These are phyloP conservation scores for Fusarium neocosmosporiellum DNA, from an alignment of 2,329 filamentous ascomycete genomes.

Conservation along the genomic window DNA sequence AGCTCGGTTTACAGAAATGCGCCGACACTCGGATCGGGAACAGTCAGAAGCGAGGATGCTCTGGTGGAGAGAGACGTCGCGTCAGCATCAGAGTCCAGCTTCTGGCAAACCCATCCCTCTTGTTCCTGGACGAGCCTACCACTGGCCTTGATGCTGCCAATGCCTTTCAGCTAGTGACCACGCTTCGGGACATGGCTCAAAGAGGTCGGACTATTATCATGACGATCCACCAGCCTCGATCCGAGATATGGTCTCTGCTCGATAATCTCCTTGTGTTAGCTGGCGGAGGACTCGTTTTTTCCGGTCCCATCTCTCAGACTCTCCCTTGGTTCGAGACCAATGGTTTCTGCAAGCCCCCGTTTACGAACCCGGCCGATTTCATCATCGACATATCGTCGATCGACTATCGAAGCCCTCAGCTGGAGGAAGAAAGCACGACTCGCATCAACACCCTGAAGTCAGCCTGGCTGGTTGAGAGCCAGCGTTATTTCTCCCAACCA, in stretches of 20 bases:
- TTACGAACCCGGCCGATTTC: constrained; percentile 83
- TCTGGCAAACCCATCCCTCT: constrained; percentile 78
- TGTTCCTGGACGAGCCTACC: constrained; percentile 84
- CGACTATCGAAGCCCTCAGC: constrained; percentile 75
- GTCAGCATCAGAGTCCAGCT: constrained; percentile 83
- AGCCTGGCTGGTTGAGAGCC: constrained; percentile 60
- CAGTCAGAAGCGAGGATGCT: constrained; percentile 77
- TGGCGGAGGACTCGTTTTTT: constrained; percentile 75
- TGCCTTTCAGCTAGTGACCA: constrained; percentile 78
- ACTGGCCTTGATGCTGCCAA: constrained; percentile 82
- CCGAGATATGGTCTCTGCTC: constrained; percentile 84
- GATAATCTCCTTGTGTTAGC: constrained; percentile 78
- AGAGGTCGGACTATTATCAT: constrained; percentile 78
- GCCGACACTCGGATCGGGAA: constrained; percentile 80
- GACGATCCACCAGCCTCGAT: constrained; percentile 81
- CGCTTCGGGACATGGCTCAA: constrained; percentile 73
- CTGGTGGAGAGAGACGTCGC: constrained; percentile 80
- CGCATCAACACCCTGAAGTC: constrained; percentile 71
- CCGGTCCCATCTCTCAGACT: constrained; percentile 67
- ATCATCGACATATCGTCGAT: constrained; percentile 80
- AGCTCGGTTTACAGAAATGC: constrained; percentile 81
- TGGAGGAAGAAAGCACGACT: constrained; percentile 68
- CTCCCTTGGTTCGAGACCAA: constrained; percentile 71
- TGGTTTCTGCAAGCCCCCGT: constrained; percentile 72
- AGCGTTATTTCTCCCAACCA: not conserved